Base-by-base conservation (phyloP, 2,329 filamentous ascomycete species). In the Neofusicoccum cordaticola region DNA sequence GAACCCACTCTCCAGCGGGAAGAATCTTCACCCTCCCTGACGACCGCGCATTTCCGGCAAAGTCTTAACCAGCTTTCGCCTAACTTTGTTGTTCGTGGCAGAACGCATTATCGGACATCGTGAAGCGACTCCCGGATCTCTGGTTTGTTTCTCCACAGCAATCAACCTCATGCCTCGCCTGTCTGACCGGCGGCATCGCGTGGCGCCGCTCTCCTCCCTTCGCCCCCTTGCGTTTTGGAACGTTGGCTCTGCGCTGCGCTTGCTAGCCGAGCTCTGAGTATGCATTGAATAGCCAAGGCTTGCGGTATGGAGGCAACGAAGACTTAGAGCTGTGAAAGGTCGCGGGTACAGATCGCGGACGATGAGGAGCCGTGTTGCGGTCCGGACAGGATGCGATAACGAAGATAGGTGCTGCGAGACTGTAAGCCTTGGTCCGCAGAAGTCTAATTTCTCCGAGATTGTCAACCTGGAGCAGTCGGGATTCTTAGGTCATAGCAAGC, bases 131-230 rank as follows among this genome's bases (percentile, higher is more conserved):
- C 34, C 42, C 41, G 31, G 31, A 3, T n/a, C 13, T 19, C 12
- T 15, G 19, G 39, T 15, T 9, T 17, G n/a, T 17, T 22, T 34
- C 37, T 41, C 56, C 31, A 47, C 27, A 45, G 56, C 56, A 60
- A 60, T 60, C n/a, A 47, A 60, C 31, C 27, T 47, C 56, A 44
- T 60, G 56, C 56, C 27, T 35, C 56, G n/a, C 42, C 42, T 60
- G 56, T 35, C 56, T 60, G 56, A 60, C 56, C 56, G 31, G 42
- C 17, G 42, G 9, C 13, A 19, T 15, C n/a, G 50, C 50, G 50
- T 52, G 7, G 34, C 9, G 15, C 27, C 48, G 11, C 22, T 27
- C 7, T 31, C 34, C 12, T n/a, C 47, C 34, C 7, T 12, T 9
- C 7, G 15, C 50, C 13, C 34, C 50, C n/a, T 37, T 52, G 34